Base-by-base conservation (phyloP, 2,329 filamentous ascomycete genomes). In the Pseudocercospora musae region DNA sequence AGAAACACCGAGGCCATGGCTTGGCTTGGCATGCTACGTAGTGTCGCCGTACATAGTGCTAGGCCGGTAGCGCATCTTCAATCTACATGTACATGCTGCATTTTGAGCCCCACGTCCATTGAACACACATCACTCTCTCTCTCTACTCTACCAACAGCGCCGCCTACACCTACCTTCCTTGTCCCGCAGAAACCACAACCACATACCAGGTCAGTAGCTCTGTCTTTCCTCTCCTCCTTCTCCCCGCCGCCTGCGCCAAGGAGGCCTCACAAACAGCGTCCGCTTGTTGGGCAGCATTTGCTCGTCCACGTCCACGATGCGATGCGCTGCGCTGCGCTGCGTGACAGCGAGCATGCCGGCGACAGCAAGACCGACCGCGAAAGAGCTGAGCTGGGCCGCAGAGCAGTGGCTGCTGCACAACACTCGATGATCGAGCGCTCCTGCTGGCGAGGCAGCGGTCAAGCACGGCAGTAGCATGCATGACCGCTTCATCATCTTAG, bases 91-190 rank as follows among this genome's bases (percentile, higher is more conserved):
- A 46, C 20, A 15, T 52, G 48, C 48, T 48, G 18, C 44, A 52
- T 52, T 52, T 27, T 52, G 49, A 52, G 18, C 52, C 27, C 52
- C 52, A 54, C 52, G 37, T n/a, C 18, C 15, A 54, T 40, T 33
- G 52, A 54, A 54, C 52, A 54, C 52, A 54, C 27, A 21, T 18
- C 52, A 20, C 52, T 25, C 29, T 54, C 52, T 54, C 52, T 21
- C 5, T 52, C 49, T 25, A 33, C 5, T 52, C 49, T 25, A 52
- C 49, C 49, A 31, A 27, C 49, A 52, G 49, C 49, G 23, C 18
- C 25, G 49, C 27, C 52, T 40, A 29, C 52, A 54, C 13, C 23
- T 18, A 11, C 15, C 29, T 37, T 48, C 52, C 29, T 37, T 23
- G 27, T 40, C 52, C 18, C 40, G 52, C 52, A 33, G 27, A 54